Conservation (phyloP, 345 rosid species). For the Eucalyptus marginata region DNA sequence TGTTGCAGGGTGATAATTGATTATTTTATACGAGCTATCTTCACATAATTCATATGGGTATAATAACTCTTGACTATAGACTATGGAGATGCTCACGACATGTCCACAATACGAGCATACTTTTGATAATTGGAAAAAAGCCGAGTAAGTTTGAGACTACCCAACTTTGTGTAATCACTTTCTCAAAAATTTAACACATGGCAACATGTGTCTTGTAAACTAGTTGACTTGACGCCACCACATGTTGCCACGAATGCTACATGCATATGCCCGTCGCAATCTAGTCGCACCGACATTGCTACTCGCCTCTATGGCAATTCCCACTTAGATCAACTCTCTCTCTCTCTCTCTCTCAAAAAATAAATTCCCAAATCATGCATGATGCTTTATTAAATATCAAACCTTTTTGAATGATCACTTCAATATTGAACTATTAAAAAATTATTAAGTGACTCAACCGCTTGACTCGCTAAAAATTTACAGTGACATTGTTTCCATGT, state of each 20-base stretch:
- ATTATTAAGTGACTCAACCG: fast-evolving
- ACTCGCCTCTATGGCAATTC: background rate
- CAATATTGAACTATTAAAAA: background rate
- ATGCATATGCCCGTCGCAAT: background rate
- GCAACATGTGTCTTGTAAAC: background rate
- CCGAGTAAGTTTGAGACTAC: background rate
- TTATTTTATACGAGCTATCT: background rate
- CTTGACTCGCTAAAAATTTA: background rate
- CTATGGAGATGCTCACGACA: background rate
- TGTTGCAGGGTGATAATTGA: background rate
- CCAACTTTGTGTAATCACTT: background rate
- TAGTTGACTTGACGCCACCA: background rate
- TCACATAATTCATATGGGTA: background rate
- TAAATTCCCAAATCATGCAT: background rate
- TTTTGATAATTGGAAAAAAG: background rate
- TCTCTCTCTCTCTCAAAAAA: background rate
- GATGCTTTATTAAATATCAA: background rate
- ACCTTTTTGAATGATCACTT: background rate
- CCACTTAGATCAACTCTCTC: background rate
- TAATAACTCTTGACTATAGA: background rate
- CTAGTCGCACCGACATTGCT: background rate
- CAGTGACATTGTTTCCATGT: background rate
- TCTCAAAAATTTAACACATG: background rate
- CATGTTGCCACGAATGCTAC: background rate
- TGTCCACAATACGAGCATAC: background rate